Conservation (phyloP, 2,329 filamentous ascomycete genomes). For the Didymella sp. region DNA sequence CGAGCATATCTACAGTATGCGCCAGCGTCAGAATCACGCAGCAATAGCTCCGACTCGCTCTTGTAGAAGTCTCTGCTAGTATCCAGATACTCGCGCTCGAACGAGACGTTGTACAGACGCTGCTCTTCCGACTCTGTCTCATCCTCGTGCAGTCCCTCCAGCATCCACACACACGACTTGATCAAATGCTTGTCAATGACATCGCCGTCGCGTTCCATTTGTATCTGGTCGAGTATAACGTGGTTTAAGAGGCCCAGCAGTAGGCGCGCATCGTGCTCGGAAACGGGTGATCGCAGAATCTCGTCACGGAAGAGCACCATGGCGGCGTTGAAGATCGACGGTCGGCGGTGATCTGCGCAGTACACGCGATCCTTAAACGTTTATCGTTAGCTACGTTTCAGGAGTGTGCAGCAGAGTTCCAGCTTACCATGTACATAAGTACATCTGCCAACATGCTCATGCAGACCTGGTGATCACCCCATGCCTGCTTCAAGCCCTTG, state of each 20-base stretch:
- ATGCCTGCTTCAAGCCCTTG: slow-evolving; percentile 75
- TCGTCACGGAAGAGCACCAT: slow-evolving; percentile 90
- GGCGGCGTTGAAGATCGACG: slow-evolving; percentile 81
- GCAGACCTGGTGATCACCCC: slow-evolving; percentile 87
- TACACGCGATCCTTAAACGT: slow-evolving; percentile 76
- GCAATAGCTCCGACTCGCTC: slow-evolving; percentile 73
- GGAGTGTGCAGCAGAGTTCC: not conserved
- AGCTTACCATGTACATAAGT: slow-evolving; percentile 85
- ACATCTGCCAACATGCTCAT: slow-evolving; percentile 98
- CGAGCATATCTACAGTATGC: slow-evolving; percentile 81
- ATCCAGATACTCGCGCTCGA: slow-evolving; percentile 78
- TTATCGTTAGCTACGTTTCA: not conserved
- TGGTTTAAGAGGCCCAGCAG: slow-evolving; percentile 79
- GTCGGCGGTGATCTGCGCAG: slow-evolving; percentile 72
- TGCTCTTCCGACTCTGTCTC: slow-evolving; percentile 77
- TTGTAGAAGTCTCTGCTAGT: slow-evolving; percentile 77
- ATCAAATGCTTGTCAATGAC: slow-evolving; percentile 84
- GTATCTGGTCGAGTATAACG: slow-evolving; percentile 87
- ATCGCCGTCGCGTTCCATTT: slow-evolving; percentile 90
- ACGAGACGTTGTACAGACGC: slow-evolving; percentile 82
- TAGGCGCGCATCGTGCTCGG: slow-evolving; percentile 54
- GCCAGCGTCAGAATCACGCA: slow-evolving; percentile 80
- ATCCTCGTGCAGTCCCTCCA: slow-evolving; percentile 85
- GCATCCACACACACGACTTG: slow-evolving; percentile 84
- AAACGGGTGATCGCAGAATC: slow-evolving; percentile 69